Evolutionary conservation across 305 asterid genomes (phyloP).

Genomic region (Fraxinus nigra): DNA sequence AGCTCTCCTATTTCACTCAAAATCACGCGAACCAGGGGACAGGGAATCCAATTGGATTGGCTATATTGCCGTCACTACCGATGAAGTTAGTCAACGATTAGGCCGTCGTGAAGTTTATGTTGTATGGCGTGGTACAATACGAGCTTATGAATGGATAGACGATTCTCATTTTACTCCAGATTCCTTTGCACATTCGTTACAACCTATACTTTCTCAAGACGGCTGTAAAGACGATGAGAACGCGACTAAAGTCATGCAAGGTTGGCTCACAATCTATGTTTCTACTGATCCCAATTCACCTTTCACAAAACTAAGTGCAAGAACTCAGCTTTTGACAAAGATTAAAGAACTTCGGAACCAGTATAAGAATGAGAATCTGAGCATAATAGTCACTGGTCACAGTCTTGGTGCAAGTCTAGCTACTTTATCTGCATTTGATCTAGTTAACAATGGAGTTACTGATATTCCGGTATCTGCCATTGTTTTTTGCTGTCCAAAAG

Average conservation of each 20-base stretch:
- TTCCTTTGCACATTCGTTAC: constrained; percentile 38
- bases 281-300: constrained; percentile 60
- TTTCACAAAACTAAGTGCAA: constrained; percentile 63
- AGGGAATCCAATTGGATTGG: constrained; percentile 89
- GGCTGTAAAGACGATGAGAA: constrained; percentile 16
- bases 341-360: constrained; percentile 21
- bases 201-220: constrained; percentile 1
- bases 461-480: constrained; percentile 71
- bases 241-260: constrained; percentile 59
- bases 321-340: constrained; percentile 45
- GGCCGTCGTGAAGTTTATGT: constrained; percentile 40
- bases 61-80: constrained; percentile 57
- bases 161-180: constrained; percentile 48
- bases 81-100: constrained; percentile 29
- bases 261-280: constrained; percentile 62
- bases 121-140: constrained; percentile 70
- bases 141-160: constrained; percentile 70
- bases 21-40: constrained; percentile 75
- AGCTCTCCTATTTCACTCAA: constrained; percentile 54
- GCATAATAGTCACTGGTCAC: constrained; percentile 64
- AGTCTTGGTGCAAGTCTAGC: constrained; percentile 69
- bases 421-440: constrained; percentile 62
- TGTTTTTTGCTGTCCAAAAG: constrained; percentile 79
- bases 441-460: constrained; percentile 59
- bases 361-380: constrained; percentile 46